A percentile compares a stretch with the other conserved stretches of the same genome.
Evolutionary conservation across 2,329 filamentous ascomycete species (phyloP).

Genomic region (Blastomyces emzantsi): DNA sequence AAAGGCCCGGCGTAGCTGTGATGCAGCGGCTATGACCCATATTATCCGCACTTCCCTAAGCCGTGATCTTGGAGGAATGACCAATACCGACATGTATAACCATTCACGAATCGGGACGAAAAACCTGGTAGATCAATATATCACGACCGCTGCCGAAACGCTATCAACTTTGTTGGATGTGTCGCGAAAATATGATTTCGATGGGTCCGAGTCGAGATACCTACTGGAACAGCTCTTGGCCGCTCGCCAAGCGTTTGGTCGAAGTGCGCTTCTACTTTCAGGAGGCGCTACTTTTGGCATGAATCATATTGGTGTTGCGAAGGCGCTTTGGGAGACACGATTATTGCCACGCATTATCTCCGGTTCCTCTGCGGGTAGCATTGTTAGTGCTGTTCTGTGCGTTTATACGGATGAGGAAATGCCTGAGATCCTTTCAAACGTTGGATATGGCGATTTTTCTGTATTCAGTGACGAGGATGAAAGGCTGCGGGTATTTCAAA

Average conservation of each 20-base stretch:
- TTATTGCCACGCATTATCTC: constrained; percentile 80
- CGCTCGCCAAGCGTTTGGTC: constrained; percentile 71
- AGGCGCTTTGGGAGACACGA: constrained; percentile 64
- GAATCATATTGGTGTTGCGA: constrained; percentile 83
- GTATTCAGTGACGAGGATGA: constrained; percentile 62
- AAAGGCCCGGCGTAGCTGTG: constrained; percentile 59
- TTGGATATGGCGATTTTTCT: constrained; percentile 69
- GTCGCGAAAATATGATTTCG: constrained; percentile 43
- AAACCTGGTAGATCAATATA: constrained; percentile 75
- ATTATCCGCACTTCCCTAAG: constrained; percentile 71
- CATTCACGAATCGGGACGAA: constrained; percentile 84
- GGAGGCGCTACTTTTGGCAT: constrained; percentile 86
- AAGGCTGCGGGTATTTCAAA: constrained; percentile 56
- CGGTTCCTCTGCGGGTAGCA: constrained; percentile 77
- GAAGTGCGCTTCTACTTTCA: constrained; percentile 71
- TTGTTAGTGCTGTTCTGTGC: constrained; percentile 73
- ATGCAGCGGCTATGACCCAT: constrained; percentile 69
- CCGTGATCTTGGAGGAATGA: constrained; percentile 78
- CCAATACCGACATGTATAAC: constrained; percentile 69
- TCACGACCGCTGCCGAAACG: constrained; percentile 66
- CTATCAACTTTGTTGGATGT: constrained; percentile 61
- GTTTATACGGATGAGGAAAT: constrained; percentile 70
- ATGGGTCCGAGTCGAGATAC: constrained; percentile 49
- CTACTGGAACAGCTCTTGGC: constrained; percentile 61
- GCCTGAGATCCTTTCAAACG: constrained; percentile 56